A percentile compares a stretch with the other conserved stretches of the same genome.
Evolutionary conservation across 148 eudicot species (phyloP).

Genomic region (Cornus kousa): DNA sequence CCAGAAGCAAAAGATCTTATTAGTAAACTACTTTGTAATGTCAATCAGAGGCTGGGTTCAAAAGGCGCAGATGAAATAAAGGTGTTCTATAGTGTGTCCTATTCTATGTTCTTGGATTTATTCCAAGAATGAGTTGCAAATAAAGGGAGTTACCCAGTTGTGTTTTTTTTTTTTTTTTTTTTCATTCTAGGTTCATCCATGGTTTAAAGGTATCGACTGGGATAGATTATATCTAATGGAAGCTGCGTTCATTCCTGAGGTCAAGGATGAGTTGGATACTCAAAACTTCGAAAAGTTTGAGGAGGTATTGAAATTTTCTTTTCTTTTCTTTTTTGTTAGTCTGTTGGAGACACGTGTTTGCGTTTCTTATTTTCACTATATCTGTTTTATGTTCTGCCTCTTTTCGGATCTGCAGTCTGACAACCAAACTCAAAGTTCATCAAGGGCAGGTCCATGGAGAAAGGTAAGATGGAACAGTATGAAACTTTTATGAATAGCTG

Average conservation of each 20-base stretch:
- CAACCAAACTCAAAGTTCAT: slow-evolving; percentile 33
- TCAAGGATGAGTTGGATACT: slow-evolving; percentile 93
- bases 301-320: slow-evolving; percentile 46
- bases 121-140: slow-evolving; percentile 1
- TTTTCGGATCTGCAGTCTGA: slow-evolving; percentile 47
- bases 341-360: neutral
- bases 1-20: slow-evolving; percentile 84
- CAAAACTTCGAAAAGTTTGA: slow-evolving; percentile 99
- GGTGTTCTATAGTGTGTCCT: slow-evolving; percentile 70
- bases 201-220: slow-evolving; percentile 88
- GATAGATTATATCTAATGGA: slow-evolving; percentile 85
- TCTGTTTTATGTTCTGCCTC: neutral
- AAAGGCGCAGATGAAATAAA: slow-evolving; percentile 95
- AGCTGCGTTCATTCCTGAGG: slow-evolving; percentile 96
- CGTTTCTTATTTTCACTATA: neutral
- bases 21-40: slow-evolving; percentile 86
- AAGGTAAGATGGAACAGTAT: slow-evolving; percentile 40
- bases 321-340: neutral
- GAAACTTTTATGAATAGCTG: neutral
- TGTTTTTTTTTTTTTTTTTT: slow-evolving; percentile 16
- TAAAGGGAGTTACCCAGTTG: slow-evolving; percentile 3
- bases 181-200: slow-evolving; percentile 63
- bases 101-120: slow-evolving; percentile 24
- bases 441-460: slow-evolving; percentile 86
- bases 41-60: slow-evolving; percentile 85